Conservation (phyloP, 257 asterid genomes). For the Nicotiana attenuata region DNA sequence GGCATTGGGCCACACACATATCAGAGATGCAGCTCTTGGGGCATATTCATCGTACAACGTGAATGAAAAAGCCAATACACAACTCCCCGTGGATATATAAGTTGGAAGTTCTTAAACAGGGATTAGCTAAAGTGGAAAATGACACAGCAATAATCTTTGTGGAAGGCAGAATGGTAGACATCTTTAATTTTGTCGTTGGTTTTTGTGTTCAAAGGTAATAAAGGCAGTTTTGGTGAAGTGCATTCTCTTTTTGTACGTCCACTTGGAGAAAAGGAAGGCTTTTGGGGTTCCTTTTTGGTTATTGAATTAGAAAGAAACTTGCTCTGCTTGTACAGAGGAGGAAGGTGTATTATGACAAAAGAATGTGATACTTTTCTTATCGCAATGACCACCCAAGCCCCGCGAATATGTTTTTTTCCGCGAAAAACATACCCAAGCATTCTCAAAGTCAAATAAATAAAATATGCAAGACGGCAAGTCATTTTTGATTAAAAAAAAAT, state of each 20-base stretch:
- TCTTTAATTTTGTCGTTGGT: not conserved
- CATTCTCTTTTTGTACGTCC: not conserved
- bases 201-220: not conserved
- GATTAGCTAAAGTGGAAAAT: not conserved
- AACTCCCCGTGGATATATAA: no score
- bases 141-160: not conserved
- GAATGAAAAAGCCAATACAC: no score
- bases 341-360: not conserved
- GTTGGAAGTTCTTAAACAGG: no score
- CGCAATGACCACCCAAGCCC: not conserved
- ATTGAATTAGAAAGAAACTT: not conserved
- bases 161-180: not conserved
- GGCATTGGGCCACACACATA: no score
- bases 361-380: not conserved
- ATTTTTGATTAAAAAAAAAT: no score
- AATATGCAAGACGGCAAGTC: no score
- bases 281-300: constrained; percentile 2
- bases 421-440: no score
- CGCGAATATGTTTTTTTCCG: not conserved
- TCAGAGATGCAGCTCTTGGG: no score
- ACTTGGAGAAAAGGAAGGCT: not conserved
- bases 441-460: no score
- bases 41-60: no score
- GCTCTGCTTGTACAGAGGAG: not conserved
- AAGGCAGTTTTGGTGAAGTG: not conserved